Base-by-base conservation (phyloP, 495 filamentous ascomycete species). In the Xylaria venustula region DNA sequence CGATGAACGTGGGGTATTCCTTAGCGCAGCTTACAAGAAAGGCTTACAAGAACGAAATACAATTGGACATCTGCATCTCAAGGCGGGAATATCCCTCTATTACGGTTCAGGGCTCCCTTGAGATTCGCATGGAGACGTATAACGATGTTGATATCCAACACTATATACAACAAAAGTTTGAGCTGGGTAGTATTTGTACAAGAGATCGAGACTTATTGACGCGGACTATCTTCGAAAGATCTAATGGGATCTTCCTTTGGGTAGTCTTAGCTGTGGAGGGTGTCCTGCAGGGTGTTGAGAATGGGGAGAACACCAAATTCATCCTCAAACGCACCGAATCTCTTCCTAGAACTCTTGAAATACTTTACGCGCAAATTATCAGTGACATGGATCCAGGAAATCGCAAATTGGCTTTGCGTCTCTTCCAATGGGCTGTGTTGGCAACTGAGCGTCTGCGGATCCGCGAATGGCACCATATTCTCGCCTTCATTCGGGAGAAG, bases 41-140 rank as follows among this genome's bases (percentile, higher is more conserved):
- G 20, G 45, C 61, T 23, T 14, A 44, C 28, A 26, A 19, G 9
- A 12, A 25, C 12, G 47, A 52, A n/a, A 42, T 32, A 22, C 32
- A 19, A 22, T 22, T 69, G 7, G n/a, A 53, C 14, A 55, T 71
- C 14, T 67, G 64, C 47, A 49, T 71, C 17, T 67, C 68, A 17
- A 71, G 68, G 58, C 68, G 68, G 14, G 64, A 70, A 52, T 69
- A 71, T 53, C 68, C 68, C 20, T 41, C 37, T 9, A 53, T 71
- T 37, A 60, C 47, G 14, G 61, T 70, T 9, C 22, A 48, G 15
- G n/a, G 42, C n/a, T 42, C 63, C n/a, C 22, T 55, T 3, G 26
- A 56, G 34, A 36, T 71, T 6, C 37, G 28, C 9, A n/a, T 69
- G 22, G 68, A 71, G 37, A 19, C 44, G 2, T 51, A 65, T 1